These are phyloP conservation scores for Zymoseptoria passerinii DNA, from an alignment of 2,329 filamentous ascomycete genomes.

Conservation along the genomic window DNA sequence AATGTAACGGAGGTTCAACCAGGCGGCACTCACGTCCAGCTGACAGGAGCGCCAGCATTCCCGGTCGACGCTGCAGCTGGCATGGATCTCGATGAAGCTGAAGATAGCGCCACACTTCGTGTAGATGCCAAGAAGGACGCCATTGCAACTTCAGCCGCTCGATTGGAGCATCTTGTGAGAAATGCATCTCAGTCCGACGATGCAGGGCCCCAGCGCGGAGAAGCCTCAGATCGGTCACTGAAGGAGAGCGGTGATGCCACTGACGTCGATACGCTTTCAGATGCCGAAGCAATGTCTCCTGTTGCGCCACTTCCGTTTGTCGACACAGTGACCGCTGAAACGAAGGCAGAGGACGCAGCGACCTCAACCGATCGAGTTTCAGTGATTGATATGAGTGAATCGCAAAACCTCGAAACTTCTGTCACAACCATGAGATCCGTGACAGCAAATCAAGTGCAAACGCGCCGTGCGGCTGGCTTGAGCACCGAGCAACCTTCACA, in stretches of 20 bases:
- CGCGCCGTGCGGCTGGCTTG: not conserved
- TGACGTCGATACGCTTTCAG: not conserved
- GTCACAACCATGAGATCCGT: not conserved
- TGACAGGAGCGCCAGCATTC: not conserved
- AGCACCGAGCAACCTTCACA: conserved; percentile 3
- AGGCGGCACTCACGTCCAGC: not conserved
- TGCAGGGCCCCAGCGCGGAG: not conserved
- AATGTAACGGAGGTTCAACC: not conserved
- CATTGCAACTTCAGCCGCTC: not conserved
- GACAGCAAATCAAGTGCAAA: not conserved
- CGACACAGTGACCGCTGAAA: not conserved
- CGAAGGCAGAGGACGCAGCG: not conserved
- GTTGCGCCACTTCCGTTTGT: not conserved
- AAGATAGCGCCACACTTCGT: not conserved
- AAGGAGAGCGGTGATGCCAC: not conserved
- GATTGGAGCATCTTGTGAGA: not conserved
- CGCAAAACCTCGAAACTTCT: not conserved
- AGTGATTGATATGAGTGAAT: not conserved
- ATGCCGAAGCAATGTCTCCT: not conserved
- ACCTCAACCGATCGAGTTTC: not conserved
- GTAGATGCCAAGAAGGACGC: not conserved
- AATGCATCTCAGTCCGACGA: not conserved
- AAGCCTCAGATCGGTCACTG: not conserved
- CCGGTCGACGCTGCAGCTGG: not conserved
- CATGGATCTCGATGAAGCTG: not conserved